Conservation (phyloP, 202 grass and related monocot species). For the Cymbopogon flexuosus region DNA sequence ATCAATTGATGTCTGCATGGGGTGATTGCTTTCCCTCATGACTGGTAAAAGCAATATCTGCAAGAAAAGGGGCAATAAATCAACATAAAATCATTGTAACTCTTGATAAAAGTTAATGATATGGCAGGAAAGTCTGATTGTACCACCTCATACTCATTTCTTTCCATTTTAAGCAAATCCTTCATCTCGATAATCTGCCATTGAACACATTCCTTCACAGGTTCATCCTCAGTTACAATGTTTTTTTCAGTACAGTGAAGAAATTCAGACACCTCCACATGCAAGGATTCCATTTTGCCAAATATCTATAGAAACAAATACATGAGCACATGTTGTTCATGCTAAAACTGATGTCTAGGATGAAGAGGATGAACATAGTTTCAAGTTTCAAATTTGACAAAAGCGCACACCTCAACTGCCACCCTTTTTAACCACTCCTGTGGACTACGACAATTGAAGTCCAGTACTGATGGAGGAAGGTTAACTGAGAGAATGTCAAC, state of each 20-base stretch:
- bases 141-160: slow-evolving; percentile 69
- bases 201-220: slow-evolving; percentile 52
- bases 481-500: slow-evolving; percentile 86
- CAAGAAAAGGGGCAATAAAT: neutral
- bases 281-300: slow-evolving; percentile 55
- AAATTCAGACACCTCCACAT: slow-evolving; percentile 67
- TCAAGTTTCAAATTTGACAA: slow-evolving; percentile 13
- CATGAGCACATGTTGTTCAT: slow-evolving; percentile 7
- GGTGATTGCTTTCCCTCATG: slow-evolving; percentile 42
- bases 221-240: slow-evolving; percentile 52
- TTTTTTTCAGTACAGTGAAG: slow-evolving; percentile 61
- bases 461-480: slow-evolving; percentile 68
- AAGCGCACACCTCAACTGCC: slow-evolving; percentile 54
- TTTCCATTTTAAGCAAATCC: slow-evolving; percentile 67
- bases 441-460: slow-evolving; percentile 52
- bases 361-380: slow-evolving; percentile 9
- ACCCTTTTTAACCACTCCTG: slow-evolving; percentile 71
- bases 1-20: slow-evolving; percentile 55
- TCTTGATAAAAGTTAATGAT: neutral
- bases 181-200: slow-evolving; percentile 61
- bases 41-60: slow-evolving; percentile 60
- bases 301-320: slow-evolving; percentile 55
- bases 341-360: neutral
- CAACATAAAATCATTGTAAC: neutral
- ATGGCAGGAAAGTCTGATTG: neutral